Conservation (phyloP, 2,329 filamentous ascomycete species). For the Arthrobotrys pseudoclavata region DNA sequence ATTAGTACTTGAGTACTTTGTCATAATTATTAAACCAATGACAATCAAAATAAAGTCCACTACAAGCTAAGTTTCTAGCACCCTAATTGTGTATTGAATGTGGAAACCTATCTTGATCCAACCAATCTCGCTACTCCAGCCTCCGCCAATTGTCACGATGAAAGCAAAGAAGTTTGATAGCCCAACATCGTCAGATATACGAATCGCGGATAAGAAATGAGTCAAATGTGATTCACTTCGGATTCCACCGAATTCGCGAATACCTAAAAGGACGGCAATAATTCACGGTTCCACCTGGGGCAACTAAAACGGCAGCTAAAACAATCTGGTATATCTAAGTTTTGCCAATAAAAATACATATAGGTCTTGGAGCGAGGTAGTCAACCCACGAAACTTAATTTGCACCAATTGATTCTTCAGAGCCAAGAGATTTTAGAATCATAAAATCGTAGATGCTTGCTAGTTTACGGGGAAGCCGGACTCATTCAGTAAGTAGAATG, state of each 20-base stretch:
- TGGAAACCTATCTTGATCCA: too few species aligned
- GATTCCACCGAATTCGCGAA: not conserved
- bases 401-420: not conserved
- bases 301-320: not conserved
- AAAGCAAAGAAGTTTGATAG: not conserved
- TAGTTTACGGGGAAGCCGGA: not conserved
- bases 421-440: not conserved
- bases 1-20: too few species aligned
- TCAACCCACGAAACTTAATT: not conserved
- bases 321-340: not conserved
- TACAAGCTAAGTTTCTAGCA: too few species aligned
- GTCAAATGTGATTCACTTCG: not conserved
- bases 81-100: too few species aligned
- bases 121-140: too few species aligned
- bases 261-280: not conserved
- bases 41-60: too few species aligned
- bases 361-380: too few species aligned
- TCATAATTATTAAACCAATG: too few species aligned
- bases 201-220: not conserved
- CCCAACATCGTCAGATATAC: not conserved
- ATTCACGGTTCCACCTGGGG: not conserved
- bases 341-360: not conserved
- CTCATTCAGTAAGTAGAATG: not conserved
- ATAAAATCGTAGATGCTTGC: not conserved
- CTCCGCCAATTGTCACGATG: not conserved